Evolutionary conservation across 2,329 filamentous ascomycete species (phyloP), one percentile per base, ranked within the genome.

Genomic region (Bipolaris bicolor): DNA sequence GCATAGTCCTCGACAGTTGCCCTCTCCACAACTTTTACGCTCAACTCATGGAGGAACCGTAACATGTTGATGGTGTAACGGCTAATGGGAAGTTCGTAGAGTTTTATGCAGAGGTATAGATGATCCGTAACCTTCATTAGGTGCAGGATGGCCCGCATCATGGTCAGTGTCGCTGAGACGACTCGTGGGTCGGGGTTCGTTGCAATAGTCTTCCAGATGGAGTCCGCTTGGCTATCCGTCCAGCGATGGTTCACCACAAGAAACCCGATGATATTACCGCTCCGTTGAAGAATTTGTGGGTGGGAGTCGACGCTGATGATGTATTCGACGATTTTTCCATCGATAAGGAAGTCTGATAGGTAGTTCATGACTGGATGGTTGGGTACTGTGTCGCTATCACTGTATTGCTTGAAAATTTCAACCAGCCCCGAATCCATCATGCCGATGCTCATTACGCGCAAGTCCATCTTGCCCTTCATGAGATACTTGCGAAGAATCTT

Each of bases 221-320:
- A 83, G 69, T 97, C 90, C 1, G 90, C 90, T 69, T 96, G 89
- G 18, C 83, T 77, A 33, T 86, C 76, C 0, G 84, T 86, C 75
- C 94, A 97, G 13, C 86, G 88, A 52, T 83, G 83, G 0, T 91
- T 95, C 13, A 95, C 90, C 20, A 92, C 85, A 49, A 98, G 81
- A 69, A 98, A 98, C 0, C 91, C 91, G 46, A 97, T 82, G 51
- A 98, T 90, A 62, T 97, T 96, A 39, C 84, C 83, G 68, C 91
- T 91, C 64, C 92, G 87, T 34, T 84, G 83, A 18, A 96, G 95
- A 51, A 98, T 86, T 70, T 97, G 92, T 1, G 93, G 92, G 70
- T 98, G 95, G 31, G 94, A 97, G 54, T 92, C 92, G 13, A 94
- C 88, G 1, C 94, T 91, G 49, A 97, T 85, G 44, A 99, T 87